Percentiles rank a stretch among this genome's conserved stretches.
Conservation (phyloP, 1,284 basidiomycete genomes). For the Ganoderma multipileum region DNA sequence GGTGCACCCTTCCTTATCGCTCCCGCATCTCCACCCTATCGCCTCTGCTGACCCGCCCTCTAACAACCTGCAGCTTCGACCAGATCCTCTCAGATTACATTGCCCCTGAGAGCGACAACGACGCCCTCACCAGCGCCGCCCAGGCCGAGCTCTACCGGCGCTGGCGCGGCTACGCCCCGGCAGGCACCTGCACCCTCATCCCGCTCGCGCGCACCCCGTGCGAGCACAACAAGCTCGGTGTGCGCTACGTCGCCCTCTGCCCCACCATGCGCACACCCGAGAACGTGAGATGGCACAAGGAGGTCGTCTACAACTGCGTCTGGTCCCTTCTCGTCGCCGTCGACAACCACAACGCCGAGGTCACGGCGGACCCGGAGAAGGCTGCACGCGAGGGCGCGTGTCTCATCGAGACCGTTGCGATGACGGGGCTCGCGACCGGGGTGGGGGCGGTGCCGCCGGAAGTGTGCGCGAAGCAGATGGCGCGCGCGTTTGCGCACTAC, state of each 20-base stretch:
- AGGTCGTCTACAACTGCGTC: constrained; percentile 41
- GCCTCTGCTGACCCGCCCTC: not conserved
- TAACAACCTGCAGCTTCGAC: constrained; percentile 23
- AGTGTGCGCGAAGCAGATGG: constrained; percentile 32
- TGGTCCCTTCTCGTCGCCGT: constrained; percentile 37
- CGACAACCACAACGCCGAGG: constrained; percentile 27
- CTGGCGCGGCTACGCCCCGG: constrained; percentile 36
- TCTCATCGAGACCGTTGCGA: constrained; percentile 22
- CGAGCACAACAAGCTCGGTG: constrained; percentile 25
- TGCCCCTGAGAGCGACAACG: constrained; percentile 22
- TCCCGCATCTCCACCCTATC: not conserved
- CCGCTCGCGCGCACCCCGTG: constrained; percentile 27
- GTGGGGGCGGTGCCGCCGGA: constrained; percentile 21
- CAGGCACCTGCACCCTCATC: constrained; percentile 37
- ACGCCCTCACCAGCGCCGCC: constrained; percentile 30
- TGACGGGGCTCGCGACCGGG: constrained; percentile 34
- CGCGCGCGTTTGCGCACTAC: constrained; percentile 28
- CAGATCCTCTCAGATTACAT: constrained; percentile 29
- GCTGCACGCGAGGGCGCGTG: not conserved
- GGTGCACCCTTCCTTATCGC: constrained; percentile 12
- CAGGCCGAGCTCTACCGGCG: constrained; percentile 32
- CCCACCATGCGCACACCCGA: constrained; percentile 38
- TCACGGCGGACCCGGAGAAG: not conserved
- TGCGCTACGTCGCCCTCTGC: constrained; percentile 31
- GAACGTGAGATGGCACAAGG: constrained; percentile 35